A percentile compares a stretch with the other conserved stretches of the same genome.
phyloP scores from a whole-genome alignment of 768 basidiomycete species.

The Lentinula boryana region DNA sequence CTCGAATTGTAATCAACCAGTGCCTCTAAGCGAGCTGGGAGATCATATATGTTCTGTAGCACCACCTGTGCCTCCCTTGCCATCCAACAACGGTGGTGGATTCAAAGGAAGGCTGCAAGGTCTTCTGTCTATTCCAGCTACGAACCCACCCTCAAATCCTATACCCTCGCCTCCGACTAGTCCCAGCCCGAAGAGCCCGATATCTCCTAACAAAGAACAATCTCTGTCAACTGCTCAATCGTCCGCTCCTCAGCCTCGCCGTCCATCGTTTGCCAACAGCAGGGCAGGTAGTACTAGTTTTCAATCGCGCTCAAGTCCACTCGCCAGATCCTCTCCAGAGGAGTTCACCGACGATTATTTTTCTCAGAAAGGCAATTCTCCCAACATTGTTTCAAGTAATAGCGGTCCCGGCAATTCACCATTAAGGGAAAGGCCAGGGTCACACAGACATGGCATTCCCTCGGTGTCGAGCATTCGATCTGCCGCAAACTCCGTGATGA shows the following conservation, averaged over 20 bases:
- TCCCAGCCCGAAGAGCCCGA: not conserved
- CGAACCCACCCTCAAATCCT: not conserved
- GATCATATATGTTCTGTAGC: constrained; percentile 67
- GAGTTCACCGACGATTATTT: constrained; percentile 9
- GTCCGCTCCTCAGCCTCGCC: constrained; percentile 16
- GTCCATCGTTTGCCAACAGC: constrained; percentile 19
- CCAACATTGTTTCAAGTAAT: constrained; percentile 1
- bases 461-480: not conserved
- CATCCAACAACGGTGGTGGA: constrained; percentile 14
- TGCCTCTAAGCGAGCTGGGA: constrained; percentile 67
- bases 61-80: constrained; percentile 37
- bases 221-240: constrained; percentile 9
- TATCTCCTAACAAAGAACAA: not conserved
- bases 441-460: not conserved
- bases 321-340: constrained; percentile 18
- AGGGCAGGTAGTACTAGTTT: constrained; percentile 24
- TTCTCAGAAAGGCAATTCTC: constrained; percentile 8
- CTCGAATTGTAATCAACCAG: constrained; percentile 64
- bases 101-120: not conserved
- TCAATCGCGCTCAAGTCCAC: constrained; percentile 28
- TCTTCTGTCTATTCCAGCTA: not conserved
- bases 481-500: not conserved
- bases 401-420: constrained; percentile 10
- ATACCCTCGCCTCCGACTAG: not conserved
- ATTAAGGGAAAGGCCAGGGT: not conserved